Evolutionary conservation across 345 rosid species (phyloP).

Genomic region (Toxicodendron radicans): DNA sequence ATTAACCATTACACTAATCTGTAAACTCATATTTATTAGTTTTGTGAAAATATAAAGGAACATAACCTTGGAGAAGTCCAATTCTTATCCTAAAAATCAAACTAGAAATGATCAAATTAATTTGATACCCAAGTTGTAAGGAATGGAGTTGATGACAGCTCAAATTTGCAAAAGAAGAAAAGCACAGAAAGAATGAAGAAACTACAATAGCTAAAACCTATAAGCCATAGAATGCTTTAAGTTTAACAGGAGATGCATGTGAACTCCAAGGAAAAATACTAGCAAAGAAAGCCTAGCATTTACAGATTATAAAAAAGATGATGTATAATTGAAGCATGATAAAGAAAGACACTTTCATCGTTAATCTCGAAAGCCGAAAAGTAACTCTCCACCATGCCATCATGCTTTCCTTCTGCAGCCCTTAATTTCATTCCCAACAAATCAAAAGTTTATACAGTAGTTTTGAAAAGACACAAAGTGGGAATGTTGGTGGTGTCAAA

Average conservation of each 20-base stretch:
- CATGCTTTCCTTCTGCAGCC: not conserved
- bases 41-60: no score
- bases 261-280: slow-evolving; percentile 17
- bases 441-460: slow-evolving; percentile 21
- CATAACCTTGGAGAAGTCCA: not conserved
- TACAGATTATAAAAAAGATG: slow-evolving; percentile 8
- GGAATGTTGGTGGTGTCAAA: not conserved
- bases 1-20: no score
- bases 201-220: not conserved
- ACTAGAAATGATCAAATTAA: not conserved
- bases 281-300: slow-evolving; percentile 10
- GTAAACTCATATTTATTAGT: no score
- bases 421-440: slow-evolving; percentile 16
- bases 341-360: slow-evolving; percentile 63
- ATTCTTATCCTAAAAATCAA: no score
- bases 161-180: not conserved
- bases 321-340: slow-evolving; percentile 38
- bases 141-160: slow-evolving; percentile 32
- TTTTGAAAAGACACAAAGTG: slow-evolving; percentile 45
- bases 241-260: not conserved
- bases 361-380: slow-evolving; percentile 47
- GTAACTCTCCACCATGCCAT: slow-evolving; percentile 29
- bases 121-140: not conserved
- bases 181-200: slow-evolving; percentile 2
- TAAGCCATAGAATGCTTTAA: not conserved